These are phyloP conservation scores for Plantago elongata DNA, from an alignment of 257 asterid genomes.

Conservation along the genomic window DNA sequence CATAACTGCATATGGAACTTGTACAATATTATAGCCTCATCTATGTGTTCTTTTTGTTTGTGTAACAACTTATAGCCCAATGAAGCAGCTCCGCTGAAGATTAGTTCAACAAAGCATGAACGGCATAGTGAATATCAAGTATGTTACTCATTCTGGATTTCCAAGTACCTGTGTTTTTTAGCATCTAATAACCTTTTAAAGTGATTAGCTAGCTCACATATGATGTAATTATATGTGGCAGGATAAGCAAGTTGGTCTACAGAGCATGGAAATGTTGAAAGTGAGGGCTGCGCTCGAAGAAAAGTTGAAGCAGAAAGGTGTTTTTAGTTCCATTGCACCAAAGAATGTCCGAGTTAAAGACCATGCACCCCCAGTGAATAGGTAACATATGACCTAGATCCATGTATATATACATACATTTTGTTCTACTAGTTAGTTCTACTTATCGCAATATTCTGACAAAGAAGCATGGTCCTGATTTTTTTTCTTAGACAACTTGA, in stretches of 20 bases:
- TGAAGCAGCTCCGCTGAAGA: slow-evolving; percentile 33
- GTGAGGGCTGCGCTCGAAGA: slow-evolving; percentile 85
- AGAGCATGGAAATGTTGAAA: slow-evolving; percentile 86
- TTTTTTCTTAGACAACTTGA: slow-evolving; percentile 56
- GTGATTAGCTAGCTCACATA: slow-evolving; percentile 12
- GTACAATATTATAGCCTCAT: slow-evolving; percentile 13
- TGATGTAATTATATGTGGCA: slow-evolving; percentile 29
- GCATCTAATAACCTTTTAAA: slow-evolving; percentile 7
- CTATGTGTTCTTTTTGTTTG: slow-evolving; percentile 1
- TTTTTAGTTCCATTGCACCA: slow-evolving; percentile 49
- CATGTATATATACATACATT: not conserved
- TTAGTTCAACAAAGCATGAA: slow-evolving; percentile 29
- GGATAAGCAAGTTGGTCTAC: slow-evolving; percentile 59
- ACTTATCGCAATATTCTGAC: slow-evolving; percentile 16
- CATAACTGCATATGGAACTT: slow-evolving; percentile 1
- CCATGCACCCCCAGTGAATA: slow-evolving; percentile 46
- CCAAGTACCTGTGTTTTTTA: slow-evolving; percentile 1
- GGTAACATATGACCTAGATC: slow-evolving; percentile 36
- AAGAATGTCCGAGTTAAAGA: slow-evolving; percentile 37
- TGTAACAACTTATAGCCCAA: slow-evolving; percentile 31
- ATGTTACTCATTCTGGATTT: slow-evolving; percentile 19
- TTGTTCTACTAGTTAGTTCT: not conserved
- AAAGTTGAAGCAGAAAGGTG: slow-evolving; percentile 72
- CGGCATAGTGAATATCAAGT: slow-evolving; percentile 50
- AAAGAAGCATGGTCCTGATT: slow-evolving; percentile 15